Percentiles rank a stretch among this genome's conserved stretches.
These are phyloP conservation scores for Pyricularia grisea DNA, from an alignment of 2,329 filamentous ascomycete genomes.

Conservation along the genomic window DNA sequence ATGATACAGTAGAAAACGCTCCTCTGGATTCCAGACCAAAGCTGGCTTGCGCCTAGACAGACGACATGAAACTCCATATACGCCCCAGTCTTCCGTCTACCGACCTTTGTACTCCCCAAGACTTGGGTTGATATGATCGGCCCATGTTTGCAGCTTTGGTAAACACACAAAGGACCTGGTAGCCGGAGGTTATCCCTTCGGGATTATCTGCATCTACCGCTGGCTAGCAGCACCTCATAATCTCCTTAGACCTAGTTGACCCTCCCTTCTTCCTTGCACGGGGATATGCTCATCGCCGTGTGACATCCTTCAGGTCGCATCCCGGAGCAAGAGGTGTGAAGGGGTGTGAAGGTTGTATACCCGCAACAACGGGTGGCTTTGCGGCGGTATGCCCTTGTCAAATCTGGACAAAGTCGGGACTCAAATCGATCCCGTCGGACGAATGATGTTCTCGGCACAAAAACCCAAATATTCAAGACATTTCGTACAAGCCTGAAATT, in stretches of 20 bases:
- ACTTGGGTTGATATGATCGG: not conserved
- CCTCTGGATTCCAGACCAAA: not conserved
- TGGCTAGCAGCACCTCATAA: not conserved
- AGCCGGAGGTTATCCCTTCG: not conserved
- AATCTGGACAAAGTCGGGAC: not conserved
- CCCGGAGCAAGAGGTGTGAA: not conserved
- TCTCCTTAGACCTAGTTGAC: not conserved
- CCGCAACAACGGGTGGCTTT: not conserved
- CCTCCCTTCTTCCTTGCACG: not conserved
- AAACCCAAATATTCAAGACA: not conserved
- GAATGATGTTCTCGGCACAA: not conserved
- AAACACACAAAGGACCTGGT: not conserved
- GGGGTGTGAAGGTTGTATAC: not conserved
- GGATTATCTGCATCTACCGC: not conserved
- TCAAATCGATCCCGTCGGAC: not conserved
- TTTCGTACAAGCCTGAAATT: not conserved
- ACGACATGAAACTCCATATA: not conserved
- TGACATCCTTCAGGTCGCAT: not conserved
- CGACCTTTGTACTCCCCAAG: not conserved
- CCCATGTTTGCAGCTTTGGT: not conserved
- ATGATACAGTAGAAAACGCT: not conserved
- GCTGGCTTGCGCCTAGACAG: not conserved
- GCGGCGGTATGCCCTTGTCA: not conserved
- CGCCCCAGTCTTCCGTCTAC: not conserved
- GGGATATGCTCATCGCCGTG: not conserved